phyloP scores from a whole-genome alignment of 1,139 yeast genomes.

The Yamadazyma pseudoaaseri region DNA sequence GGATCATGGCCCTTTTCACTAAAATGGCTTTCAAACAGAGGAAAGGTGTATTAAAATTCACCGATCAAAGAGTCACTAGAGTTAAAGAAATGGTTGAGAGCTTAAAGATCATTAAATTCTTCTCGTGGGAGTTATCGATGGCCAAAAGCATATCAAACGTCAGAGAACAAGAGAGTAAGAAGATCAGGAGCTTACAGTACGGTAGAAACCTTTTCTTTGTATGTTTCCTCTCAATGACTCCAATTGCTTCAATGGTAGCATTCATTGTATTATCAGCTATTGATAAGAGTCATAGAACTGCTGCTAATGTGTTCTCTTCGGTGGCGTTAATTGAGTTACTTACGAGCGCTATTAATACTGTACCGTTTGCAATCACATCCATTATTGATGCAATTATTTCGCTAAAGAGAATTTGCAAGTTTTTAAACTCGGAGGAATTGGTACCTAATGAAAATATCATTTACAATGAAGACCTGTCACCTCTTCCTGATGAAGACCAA shows the following conservation, averaged over 20 bases:
- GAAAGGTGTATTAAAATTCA: slow-evolving; percentile 24
- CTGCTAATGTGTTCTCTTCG: slow-evolving; percentile 81
- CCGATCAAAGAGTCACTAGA: slow-evolving; percentile 33
- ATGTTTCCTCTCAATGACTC: slow-evolving; percentile 56
- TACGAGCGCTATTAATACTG: slow-evolving; percentile 47
- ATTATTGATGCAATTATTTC: slow-evolving; percentile 72
- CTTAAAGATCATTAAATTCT: slow-evolving; percentile 36
- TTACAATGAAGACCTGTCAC: slow-evolving; percentile 6
- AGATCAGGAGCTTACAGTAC: slow-evolving; percentile 46
- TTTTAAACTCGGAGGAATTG: slow-evolving; percentile 41
- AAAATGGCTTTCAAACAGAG: slow-evolving; percentile 26
- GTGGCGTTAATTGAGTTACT: slow-evolving; percentile 54
- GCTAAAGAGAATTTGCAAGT: slow-evolving; percentile 56
- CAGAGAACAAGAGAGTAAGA: slow-evolving; percentile 51
- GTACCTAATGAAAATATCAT: slow-evolving; percentile 5
- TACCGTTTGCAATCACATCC: slow-evolving; percentile 64
- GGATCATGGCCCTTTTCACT: slow-evolving; percentile 21
- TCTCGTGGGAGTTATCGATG: slow-evolving; percentile 74
- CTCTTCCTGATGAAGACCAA: slow-evolving; percentile 2
- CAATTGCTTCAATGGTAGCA: slow-evolving; percentile 67
- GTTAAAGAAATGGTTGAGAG: slow-evolving; percentile 37
- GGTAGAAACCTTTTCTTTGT: slow-evolving; percentile 61
- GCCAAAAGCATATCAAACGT: slow-evolving; percentile 41
- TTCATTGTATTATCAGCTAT: slow-evolving; percentile 67
- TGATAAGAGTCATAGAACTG: slow-evolving; percentile 44